Conservation (phyloP, 371 early-diverging fungal genomes). For the Mortierella sp. region DNA sequence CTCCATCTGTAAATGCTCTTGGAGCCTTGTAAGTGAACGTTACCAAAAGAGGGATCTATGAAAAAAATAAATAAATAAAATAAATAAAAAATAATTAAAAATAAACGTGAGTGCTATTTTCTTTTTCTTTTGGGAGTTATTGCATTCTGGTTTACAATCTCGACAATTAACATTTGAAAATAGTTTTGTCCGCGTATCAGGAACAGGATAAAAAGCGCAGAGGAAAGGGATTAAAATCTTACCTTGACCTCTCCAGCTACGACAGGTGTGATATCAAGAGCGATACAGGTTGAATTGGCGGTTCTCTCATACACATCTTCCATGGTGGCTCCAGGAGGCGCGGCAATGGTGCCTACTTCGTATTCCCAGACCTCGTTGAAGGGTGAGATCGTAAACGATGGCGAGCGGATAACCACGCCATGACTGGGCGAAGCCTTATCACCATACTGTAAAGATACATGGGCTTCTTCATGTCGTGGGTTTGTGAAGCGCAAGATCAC, state of each 20-base stretch:
- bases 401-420: constrained; percentile 70
- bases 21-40: constrained; percentile 65
- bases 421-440: constrained; percentile 32
- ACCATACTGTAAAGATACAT: constrained; percentile 61
- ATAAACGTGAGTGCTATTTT: no score
- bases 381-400: constrained; percentile 77
- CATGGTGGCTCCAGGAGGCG: constrained; percentile 28
- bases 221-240: background rate
- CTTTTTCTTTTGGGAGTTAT: no score
- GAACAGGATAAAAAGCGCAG: no score
- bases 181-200: no score
- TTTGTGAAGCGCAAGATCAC: constrained; percentile 86
- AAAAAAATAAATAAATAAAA: background rate
- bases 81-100: background rate
- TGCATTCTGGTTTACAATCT: background rate
- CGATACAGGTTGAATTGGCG: constrained; percentile 69
- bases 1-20: constrained; percentile 21
- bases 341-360: constrained; percentile 67
- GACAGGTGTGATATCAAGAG: constrained; percentile 63
- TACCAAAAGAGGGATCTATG: constrained; percentile 73
- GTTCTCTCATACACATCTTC: constrained; percentile 67
- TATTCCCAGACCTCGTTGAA: constrained; percentile 88
- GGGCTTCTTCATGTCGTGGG: constrained; percentile 81
- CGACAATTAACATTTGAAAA: background rate
- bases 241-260: constrained; percentile 37